Evolutionary conservation across 768 basidiomycete genomes (phyloP).

Genomic region (Amanita pseudoporphyria): DNA sequence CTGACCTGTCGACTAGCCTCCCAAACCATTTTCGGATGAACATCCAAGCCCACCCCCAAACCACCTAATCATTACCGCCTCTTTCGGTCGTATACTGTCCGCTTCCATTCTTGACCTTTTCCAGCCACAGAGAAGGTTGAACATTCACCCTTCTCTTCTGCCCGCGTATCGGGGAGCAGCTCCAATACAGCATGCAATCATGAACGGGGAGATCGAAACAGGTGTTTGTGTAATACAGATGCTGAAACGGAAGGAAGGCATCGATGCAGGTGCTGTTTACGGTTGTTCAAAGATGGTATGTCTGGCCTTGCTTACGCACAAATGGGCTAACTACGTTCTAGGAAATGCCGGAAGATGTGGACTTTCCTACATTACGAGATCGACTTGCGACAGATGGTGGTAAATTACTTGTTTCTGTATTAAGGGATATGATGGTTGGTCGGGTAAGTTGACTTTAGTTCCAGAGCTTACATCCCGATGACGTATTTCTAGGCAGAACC

Average conservation of each 20-base stretch:
- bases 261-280: conserved; percentile 75
- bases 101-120: conserved; percentile 53
- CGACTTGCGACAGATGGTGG: conserved; percentile 57
- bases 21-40: conserved; percentile 27
- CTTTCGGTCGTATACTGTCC: conserved; percentile 83
- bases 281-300: conserved; percentile 44
- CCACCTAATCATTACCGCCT: conserved; percentile 75
- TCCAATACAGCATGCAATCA: conserved; percentile 77
- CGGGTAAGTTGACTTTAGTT: conserved; percentile 25
- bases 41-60: conserved; percentile 16
- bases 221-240: conserved; percentile 80
- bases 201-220: conserved; percentile 55
- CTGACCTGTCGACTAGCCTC: conserved; percentile 18
- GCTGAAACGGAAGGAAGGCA: conserved; percentile 56
- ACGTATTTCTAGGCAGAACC: conserved; percentile 31
- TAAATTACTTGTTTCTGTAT: conserved; percentile 55
- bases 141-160: conserved; percentile 85
- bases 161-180: conserved; percentile 86
- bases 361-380: conserved; percentile 49
- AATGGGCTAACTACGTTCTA: conserved; percentile 17
- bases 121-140: conserved; percentile 48
- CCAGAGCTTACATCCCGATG: neutral
- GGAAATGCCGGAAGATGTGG: conserved; percentile 40
- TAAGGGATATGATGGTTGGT: conserved; percentile 53
- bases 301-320: conserved; percentile 7